Evolutionary conservation across 495 filamentous ascomycete species (phyloP), one percentile per base, ranked within the genome.

Genomic region (Rusavskia elegans): DNA sequence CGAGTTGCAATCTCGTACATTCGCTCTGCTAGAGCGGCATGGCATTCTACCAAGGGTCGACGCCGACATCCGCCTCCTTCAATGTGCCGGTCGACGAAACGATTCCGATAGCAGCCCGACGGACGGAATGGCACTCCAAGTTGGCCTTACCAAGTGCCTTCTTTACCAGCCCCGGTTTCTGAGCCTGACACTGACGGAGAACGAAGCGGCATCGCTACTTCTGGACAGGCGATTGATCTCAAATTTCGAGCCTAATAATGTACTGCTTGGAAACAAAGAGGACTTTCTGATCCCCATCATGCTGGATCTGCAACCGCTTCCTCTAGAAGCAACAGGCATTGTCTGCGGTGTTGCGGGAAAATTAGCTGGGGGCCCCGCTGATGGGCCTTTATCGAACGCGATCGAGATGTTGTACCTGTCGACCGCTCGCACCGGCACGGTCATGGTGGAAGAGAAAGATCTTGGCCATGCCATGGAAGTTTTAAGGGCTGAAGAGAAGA

Each of bases 391-490:
- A 8, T 17, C 11, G 48, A 50, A 11, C 23, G 48, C 36, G 30
- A 75, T 88, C n/a, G 90, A 95, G 66, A 81, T 98, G 69, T 86
- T 81, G 53, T 98, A 95, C 60, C 70, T 97, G 52, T 86, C 81
- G 57, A 97, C 90, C 2, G 88, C 88, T 13, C 76, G 84, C 41
- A 88, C 90, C 0, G 92, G 92, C 6, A 90, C 87, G 2, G 90
- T 98, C 9, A 85, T 98, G 57, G 77, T 98, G 52, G 77, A 77
- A 1, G 75, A 81, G 59, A 77, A 82, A 54, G 84, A 89, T 62
- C 68, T 89, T 27, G 68, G 70, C 23, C 74, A 75, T 48, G 89
- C 87, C 0, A 68, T 95, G 58, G 76, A 76, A 51, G 85, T 85
- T 0, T 66, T 96, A 56, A 30, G 37, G 27, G 17, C 59, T 17